Base-by-base conservation (phyloP, 108 stramenopile species). In the Fistulifera pelliculosa region DNA sequence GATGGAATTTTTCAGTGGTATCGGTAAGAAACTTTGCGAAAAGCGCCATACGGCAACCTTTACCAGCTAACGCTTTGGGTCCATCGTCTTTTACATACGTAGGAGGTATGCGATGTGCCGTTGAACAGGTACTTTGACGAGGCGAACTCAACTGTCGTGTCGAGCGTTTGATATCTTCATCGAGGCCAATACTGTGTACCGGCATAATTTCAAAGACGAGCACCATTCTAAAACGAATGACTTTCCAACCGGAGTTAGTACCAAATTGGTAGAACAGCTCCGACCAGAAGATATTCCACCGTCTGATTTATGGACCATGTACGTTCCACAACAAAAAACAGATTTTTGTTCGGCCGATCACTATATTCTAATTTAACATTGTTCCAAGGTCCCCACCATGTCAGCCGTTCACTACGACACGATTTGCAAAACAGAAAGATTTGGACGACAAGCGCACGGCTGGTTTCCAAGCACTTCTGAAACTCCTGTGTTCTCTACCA, bases 241-340 rank as follows among this genome's bases (percentile, higher is more conserved):
- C 17, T 45, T 18, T 21, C 44, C 25, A 21, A 28, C n/a, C 14
- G 21, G 40, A 10, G 75, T 71, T 0, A 18, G 23, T 1, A 72
- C 76, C 23, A 77, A 77, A 49, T 56, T 77, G 28, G 67, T 77
- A 15, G 76, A 77, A 52, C 76, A 77, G 40, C 63, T 77, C 15
- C 15, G 24, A 15, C 14, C 26, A 2, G 15, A 15, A 1, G 49
- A 50, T 24, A 15, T 50, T 6, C 24, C 22, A 11, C 7, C 44
- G 5, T 45, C 19, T 21, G 14, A 50, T 24, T 23, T 50, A 26
- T 50, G 49, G 49, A 50, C 49, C 23, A 15, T 50, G 31, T 35
- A 35, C 31, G 31, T 35, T 35, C 6, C 8, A 6, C 31, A 6
- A 35, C 8, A 35, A 6, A 35, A 35, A 35, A 8, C 3, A 35